These are phyloP conservation scores for Isochrysis galbana DNA, from an alignment of 78 protist genomes.

Conservation along the genomic window DNA sequence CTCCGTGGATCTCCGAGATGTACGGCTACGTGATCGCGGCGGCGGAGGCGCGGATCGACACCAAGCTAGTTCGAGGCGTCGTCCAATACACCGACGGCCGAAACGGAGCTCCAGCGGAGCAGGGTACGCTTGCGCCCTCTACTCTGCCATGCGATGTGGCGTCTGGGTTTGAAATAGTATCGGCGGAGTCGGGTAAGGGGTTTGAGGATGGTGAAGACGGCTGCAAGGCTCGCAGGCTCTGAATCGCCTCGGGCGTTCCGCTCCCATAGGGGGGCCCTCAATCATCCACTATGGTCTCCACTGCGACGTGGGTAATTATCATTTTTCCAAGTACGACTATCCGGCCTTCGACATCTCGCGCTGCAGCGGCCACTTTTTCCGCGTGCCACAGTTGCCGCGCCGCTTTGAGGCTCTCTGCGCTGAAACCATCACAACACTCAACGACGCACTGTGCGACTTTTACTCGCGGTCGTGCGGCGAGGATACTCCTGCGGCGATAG, in stretches of 20 bases:
- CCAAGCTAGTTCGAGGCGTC: neutral
- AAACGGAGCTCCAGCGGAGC: no score
- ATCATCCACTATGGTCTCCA: neutral
- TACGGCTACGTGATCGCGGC: conserved; percentile 8
- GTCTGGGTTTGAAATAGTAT: no score
- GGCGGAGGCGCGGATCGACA: neutral
- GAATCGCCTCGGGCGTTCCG: neutral
- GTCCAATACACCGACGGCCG: neutral
- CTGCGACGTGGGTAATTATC: neutral
- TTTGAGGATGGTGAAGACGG: no score
- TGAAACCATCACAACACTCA: neutral
- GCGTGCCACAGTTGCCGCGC: neutral
- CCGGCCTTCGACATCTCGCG: neutral
- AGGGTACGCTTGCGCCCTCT: no score
- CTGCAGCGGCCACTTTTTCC: neutral
- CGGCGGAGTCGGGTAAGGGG: no score
- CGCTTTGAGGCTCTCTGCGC: neutral
- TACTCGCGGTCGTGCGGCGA: neutral
- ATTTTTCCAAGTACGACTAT: neutral
- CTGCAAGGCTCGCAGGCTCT: no score
- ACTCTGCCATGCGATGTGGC: no score
- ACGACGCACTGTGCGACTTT: neutral
- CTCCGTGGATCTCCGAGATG: conserved; percentile 23
- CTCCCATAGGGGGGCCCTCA: neutral
- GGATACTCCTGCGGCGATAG: neutral